A percentile compares a stretch with the other conserved stretches of the same genome.
phyloP scores from a whole-genome alignment of 768 basidiomycete species.

The Thelephora ganbajun region DNA sequence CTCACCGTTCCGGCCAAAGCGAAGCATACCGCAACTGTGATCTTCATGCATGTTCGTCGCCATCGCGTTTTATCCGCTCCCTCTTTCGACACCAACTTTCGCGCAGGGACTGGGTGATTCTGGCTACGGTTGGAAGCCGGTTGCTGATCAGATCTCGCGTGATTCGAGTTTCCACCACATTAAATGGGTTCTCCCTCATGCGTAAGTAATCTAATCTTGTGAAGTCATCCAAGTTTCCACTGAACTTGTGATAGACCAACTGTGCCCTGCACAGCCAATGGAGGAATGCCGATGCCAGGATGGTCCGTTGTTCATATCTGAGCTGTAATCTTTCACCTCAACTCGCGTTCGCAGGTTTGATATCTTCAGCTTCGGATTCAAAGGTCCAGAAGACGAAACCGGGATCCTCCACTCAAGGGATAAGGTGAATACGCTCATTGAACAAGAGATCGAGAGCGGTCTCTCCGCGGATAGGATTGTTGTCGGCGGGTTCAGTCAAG shows the following conservation, averaged over 20 bases:
- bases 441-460: constrained; percentile 59
- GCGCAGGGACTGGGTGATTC: constrained; percentile 62
- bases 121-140: constrained; percentile 64
- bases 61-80: neutral
- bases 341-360: constrained; percentile 50
- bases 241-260: constrained; percentile 24
- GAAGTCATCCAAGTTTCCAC: neutral
- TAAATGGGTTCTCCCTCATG: constrained; percentile 85
- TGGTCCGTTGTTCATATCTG: constrained; percentile 31
- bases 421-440: constrained; percentile 54
- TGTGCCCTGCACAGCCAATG: constrained; percentile 61
- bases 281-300: constrained; percentile 60
- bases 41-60: constrained; percentile 72
- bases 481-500: constrained; percentile 84
- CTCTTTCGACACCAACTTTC: constrained; percentile 2
- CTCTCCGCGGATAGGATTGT: constrained; percentile 60
- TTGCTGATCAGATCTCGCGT: constrained; percentile 50
- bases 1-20: constrained; percentile 38
- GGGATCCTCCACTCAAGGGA: constrained; percentile 60
- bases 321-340: neutral
- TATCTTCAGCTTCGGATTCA: constrained; percentile 31
- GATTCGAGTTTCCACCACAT: constrained; percentile 50
- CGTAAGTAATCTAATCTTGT: constrained; percentile 28
- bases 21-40: constrained; percentile 75
- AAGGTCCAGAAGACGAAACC: constrained; percentile 50